Evolutionary conservation across 2,329 filamentous ascomycete genomes (phyloP), one percentile per base, ranked within the genome.

Genomic region (Alternaria triticimaculans): DNA sequence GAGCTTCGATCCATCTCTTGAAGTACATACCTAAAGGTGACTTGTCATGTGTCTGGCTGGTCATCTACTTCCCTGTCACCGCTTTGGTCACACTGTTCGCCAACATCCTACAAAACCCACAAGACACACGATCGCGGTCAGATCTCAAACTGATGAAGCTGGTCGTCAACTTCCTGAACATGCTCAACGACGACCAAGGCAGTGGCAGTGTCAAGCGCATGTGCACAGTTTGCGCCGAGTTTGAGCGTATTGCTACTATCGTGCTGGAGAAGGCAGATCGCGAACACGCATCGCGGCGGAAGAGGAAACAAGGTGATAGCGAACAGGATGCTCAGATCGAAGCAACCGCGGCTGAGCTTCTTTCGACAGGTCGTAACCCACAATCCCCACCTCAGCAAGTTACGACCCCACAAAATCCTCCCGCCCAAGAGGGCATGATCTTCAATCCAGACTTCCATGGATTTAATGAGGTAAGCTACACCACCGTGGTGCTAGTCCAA

Each of bases 11-110:
- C 62, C 93, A 96, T 64, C 82, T 99, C 45, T 89, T 99, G 67
- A 97, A 97, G 80, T 98, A 98, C 78, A 94, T 98, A 51, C 96
- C 96, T 0, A 94, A 97, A 77, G 94, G 94, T 49, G 96, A 99
- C 77, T 94, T 94, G 76, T 91, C 92, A 53, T 97, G 94, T 80
- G 94, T 98, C 56, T 99, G 96, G 95, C 87, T 99, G 76, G 93
- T 97, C 69, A 84, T 98, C 11, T 99, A 99, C 81, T 99, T 97
- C 81, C 96, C 96, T 0, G 94, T 99, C 9, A 97, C 96, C 0
- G 92, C 96, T 1, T 87, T 98, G 5, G 94, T 99, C 48, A 98
- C 96, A 0, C 84, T 99, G 2, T 99, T 99, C 75, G 94, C 95
- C 63, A 97, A 98, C 74, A 96, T 98, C 50, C 82, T 99, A 1